Conservation (phyloP, 2,329 filamentous ascomycete genomes). For the Bertia moriformis region DNA sequence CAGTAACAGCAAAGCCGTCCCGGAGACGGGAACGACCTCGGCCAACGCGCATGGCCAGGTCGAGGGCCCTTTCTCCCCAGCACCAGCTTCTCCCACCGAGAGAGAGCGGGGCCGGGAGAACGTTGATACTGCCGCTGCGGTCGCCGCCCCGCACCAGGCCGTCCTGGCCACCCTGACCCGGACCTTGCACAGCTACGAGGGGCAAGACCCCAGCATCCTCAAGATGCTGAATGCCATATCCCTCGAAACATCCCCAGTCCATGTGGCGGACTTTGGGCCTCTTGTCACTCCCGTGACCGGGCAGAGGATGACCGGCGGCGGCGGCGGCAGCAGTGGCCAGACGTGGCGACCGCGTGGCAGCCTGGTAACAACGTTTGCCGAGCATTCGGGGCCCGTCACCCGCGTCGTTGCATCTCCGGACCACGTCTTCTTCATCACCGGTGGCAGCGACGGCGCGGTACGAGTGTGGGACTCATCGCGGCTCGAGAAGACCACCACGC, state of each 20-base stretch:
- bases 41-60: conserved; percentile 45
- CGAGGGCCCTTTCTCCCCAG: conserved; percentile 35
- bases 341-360: conserved; percentile 75
- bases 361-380: conserved; percentile 74
- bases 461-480: conserved; percentile 87
- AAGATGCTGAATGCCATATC: conserved; percentile 76
- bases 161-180: conserved; percentile 38
- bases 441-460: conserved; percentile 76
- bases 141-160: conserved; percentile 15
- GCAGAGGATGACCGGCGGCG: conserved; percentile 27
- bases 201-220: conserved; percentile 57
- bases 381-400: conserved; percentile 72
- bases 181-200: conserved; percentile 69
- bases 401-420: conserved; percentile 74
- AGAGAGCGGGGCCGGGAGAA: conserved; percentile 9
- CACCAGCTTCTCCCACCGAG: conserved; percentile 17
- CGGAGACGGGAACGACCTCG: conserved; percentile 44
- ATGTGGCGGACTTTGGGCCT: conserved; percentile 62
- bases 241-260: conserved; percentile 52
- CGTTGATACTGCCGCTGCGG: conserved; percentile 8
- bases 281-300: conserved; percentile 56
- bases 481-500: conserved; percentile 79
- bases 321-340: too few relatives aligned
- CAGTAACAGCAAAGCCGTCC: conserved; percentile 39
- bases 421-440: conserved; percentile 87